phyloP scores from a whole-genome alignment of 306 rosid genomes.

The Medicago arabica region DNA sequence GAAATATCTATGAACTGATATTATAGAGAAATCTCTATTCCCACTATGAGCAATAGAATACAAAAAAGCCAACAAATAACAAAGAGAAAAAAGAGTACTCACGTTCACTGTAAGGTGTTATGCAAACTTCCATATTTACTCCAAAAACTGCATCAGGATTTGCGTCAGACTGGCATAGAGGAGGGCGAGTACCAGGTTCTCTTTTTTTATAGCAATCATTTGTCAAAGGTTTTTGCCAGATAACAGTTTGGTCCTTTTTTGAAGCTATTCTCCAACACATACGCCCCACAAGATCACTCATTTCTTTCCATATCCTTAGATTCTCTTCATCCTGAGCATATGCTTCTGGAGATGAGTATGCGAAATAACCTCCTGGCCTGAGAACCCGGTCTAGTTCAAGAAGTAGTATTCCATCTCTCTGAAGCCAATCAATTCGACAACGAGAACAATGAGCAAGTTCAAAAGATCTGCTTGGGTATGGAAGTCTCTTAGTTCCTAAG shows the following conservation, averaged over 20 bases:
- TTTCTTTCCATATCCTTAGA: constrained; percentile 90
- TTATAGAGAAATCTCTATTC: neutral
- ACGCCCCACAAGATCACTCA: constrained; percentile 83
- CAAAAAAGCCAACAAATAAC: constrained; percentile 41
- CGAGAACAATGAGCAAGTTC: constrained; percentile 99
- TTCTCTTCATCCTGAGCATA: constrained; percentile 99
- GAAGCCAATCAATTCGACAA: constrained; percentile 98
- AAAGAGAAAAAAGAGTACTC: constrained; percentile 49
- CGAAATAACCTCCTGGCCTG: constrained; percentile 93
- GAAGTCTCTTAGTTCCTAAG: constrained; percentile 93
- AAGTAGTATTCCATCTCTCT: constrained; percentile 90
- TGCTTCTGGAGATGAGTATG: constrained; percentile 94
- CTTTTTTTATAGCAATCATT: constrained; percentile 85
- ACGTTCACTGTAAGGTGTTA: constrained; percentile 81
- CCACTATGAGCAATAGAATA: constrained; percentile 16
- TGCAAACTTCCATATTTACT: constrained; percentile 91
- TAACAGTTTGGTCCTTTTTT: constrained; percentile 88
- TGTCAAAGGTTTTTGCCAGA: constrained; percentile 93
- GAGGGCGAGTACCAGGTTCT: constrained; percentile 83
- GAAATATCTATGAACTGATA: constrained; percentile 1
- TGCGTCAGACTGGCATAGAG: constrained; percentile 82
- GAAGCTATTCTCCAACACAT: constrained; percentile 93
- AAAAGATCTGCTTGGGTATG: constrained; percentile 97
- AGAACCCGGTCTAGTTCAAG: constrained; percentile 91
- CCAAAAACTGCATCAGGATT: constrained; percentile 92